These are phyloP conservation scores for Cercospora sojina DNA, from an alignment of 2,329 filamentous ascomycete species.

Conservation along the genomic window DNA sequence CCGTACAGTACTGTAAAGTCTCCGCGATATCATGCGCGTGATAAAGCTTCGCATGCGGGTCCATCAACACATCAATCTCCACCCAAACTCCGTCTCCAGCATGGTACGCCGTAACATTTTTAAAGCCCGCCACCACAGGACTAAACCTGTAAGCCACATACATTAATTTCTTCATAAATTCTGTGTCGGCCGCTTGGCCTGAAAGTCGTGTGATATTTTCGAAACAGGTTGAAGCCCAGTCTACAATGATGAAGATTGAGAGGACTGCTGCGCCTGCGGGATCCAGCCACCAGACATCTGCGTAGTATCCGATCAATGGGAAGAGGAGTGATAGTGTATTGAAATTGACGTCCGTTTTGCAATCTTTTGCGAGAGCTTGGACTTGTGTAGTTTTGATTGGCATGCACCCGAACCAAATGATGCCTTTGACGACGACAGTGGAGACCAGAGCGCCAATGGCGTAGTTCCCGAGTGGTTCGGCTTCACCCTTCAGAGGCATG, in stretches of 20 bases:
- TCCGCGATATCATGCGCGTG: slow-evolving; percentile 61
- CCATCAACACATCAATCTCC: slow-evolving; percentile 60
- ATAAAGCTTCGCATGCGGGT: slow-evolving; percentile 53
- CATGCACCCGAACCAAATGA: slow-evolving; percentile 60
- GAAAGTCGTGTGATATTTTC: slow-evolving; percentile 60
- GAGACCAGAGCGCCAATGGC: slow-evolving; percentile 59
- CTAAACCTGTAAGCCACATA: slow-evolving; percentile 55
- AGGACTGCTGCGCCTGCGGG: slow-evolving; percentile 61
- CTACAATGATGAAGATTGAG: slow-evolving; percentile 66
- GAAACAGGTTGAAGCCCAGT: slow-evolving; percentile 61
- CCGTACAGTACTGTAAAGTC: slow-evolving; percentile 62
- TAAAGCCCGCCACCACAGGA: slow-evolving; percentile 40
- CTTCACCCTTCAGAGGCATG: slow-evolving; percentile 50
- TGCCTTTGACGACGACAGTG: slow-evolving; percentile 60
- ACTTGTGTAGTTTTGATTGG: slow-evolving; percentile 64
- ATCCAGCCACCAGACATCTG: slow-evolving; percentile 67
- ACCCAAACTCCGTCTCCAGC: slow-evolving; percentile 63
- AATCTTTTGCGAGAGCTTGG: slow-evolving; percentile 62
- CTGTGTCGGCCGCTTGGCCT: slow-evolving; percentile 56
- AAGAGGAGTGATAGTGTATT: slow-evolving; percentile 64
- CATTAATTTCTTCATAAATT: slow-evolving; percentile 57
- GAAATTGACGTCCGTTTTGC: slow-evolving; percentile 64
- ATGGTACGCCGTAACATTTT: slow-evolving; percentile 55
- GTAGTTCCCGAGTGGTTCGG: slow-evolving; percentile 52
- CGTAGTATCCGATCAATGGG: slow-evolving; percentile 59